phyloP scores from a whole-genome alignment of 495 filamentous ascomycete genomes.

The Letharia columbiana region DNA sequence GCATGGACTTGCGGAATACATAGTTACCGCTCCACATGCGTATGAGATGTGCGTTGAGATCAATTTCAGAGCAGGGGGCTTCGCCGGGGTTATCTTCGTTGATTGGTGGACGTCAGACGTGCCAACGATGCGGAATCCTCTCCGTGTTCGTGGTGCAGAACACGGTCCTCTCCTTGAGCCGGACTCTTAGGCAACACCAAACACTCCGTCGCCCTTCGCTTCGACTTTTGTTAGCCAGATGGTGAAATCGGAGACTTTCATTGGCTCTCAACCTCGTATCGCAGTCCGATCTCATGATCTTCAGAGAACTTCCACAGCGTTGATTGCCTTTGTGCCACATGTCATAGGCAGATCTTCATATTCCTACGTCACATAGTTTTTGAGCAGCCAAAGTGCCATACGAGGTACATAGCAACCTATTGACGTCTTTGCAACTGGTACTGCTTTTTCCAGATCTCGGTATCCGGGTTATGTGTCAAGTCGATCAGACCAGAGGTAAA shows the following conservation, averaged over 20 bases:
- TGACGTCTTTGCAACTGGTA: neutral
- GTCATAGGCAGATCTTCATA: neutral
- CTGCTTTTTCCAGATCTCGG: neutral
- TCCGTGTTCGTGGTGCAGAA: neutral
- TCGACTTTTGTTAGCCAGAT: neutral
- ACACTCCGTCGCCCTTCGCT: no score
- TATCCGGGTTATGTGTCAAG: no score
- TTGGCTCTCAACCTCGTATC: neutral
- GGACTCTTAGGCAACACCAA: neutral
- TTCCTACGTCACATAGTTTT: neutral
- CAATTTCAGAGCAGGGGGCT: neutral
- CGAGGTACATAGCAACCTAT: neutral
- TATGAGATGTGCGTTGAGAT: conserved; percentile 6
- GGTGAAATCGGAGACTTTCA: neutral
- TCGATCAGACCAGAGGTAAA: neutral
- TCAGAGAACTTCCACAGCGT: neutral
- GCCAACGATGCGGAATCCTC: neutral
- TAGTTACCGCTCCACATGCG: neutral
- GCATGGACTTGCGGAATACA: neutral
- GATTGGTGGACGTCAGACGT: neutral
- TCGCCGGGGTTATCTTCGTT: neutral
- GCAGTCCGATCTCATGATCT: neutral
- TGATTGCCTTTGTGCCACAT: neutral
- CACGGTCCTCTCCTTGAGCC: no score
- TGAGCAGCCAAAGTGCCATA: neutral